Base-by-base conservation (phyloP, 495 filamentous ascomycete genomes). In the Cercophora sp. region DNA sequence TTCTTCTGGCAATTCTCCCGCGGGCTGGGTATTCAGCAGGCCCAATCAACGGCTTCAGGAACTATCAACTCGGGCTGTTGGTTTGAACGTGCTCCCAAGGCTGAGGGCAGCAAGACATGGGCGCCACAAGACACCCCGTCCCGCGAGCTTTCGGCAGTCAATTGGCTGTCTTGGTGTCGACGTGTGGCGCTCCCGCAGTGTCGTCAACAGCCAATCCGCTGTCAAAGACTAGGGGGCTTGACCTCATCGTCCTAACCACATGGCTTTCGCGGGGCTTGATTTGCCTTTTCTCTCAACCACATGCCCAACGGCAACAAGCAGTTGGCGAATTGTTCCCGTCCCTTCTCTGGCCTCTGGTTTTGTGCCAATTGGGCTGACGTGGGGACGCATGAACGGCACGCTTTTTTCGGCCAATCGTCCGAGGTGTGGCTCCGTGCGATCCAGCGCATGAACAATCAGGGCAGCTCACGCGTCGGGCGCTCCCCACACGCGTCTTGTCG, bases 381-480 rank as follows among this genome's bases (percentile, higher is more conserved):
- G 5, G 32, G 25, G 25, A 25, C 44, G 55, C 55, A 52, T 57
- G 55, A 53, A 57, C 27, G 15, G 36, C 34, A 48, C 27, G 40
- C 23, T 31, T 23, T n/a, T 23, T 25, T 22, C 24, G 39, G 51
- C 45, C 50, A 58, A 58, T 54, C 31, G 31, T 24, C 43, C 44
- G 32, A 44, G 20, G 35, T 31, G 16, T 32, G 48, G 23, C 47
- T 49, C 47, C 47, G 47, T 41, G 48, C 48, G 36, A 24, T 32
- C 22, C 45, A 34, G 20, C 51, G 56, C 56, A 58, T 58, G 46
- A 58, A 58, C 25, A 43, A 58, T 58, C 51, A 41, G 6, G 16
- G 23, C 46, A 13, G 29, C 37, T 37, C 50, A 25, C 46, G 18
- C 50, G 34, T 10, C 52, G 11, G 22, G 44, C 27, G n/a, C 15